Evolutionary conservation across 1,284 basidiomycete species (phyloP), one percentile per base, ranked within the genome.

Genomic region (Agroathelia rolfsii): DNA sequence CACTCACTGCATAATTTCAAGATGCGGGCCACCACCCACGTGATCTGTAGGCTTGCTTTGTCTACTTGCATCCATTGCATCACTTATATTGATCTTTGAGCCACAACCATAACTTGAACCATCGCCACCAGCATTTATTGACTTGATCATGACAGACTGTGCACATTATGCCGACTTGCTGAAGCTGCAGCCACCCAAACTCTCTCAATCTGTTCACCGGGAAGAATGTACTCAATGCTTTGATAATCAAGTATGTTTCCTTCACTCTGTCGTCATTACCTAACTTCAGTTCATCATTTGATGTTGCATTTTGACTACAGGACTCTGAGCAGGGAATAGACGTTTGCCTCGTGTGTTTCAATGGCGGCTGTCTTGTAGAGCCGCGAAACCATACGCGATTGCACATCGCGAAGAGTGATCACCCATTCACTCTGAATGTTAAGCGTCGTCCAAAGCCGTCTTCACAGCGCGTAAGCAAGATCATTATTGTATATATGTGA

Each of bases 151-250:
- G n/a, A 16, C 24, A 21, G 22, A 19, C 16, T 52, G 51, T 38
- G 45, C 49, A 14, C 50, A 52, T 32, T 34, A 30, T 15, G 34
- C 34, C 7, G 41, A 48, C 2, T 21, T 52, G 37, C 39, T 40
- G 18, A 45, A 9, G 3, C 40, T 57, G 2, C 40, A 53, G 20
- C 52, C 45, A 2, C 66, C 66, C 6, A 63, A 47, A 34, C 48
- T 67, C 1, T 65, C 61, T 2, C 66, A 73, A 34, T 61, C 61
- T 1, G 80, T 92, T 0, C 80, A 92, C 47, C 65, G 84, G 7
- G 88, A 92, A 52, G 88, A 93, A 53, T 94, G 89, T 48, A 95
- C 93, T 0, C 87, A 93, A 39, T 98, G 94, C 56, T 98, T 97
- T 53, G 93, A 97, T 55, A 78, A 76, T 48, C 88, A 94, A 70